Conservation (phyloP, 2,329 filamentous ascomycete genomes). For the Coniochaeta sp. region DNA sequence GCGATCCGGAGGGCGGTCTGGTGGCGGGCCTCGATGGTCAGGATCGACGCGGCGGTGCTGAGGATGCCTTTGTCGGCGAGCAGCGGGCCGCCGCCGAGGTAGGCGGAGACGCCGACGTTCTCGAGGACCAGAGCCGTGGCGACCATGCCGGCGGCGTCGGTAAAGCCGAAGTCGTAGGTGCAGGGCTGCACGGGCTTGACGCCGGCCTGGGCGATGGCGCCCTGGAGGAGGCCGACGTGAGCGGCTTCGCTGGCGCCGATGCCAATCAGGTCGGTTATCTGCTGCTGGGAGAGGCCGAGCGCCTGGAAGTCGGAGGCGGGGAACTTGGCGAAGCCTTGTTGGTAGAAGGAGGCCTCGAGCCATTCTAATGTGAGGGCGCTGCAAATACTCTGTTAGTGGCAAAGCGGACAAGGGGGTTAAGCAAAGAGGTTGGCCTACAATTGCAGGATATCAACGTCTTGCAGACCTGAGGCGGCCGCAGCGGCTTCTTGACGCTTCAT, state of each 20-base stretch:
- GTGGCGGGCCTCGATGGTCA: slow-evolving; percentile 67
- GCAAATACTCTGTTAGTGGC: slow-evolving; percentile 11
- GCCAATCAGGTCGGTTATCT: slow-evolving; percentile 52
- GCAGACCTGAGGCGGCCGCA: slow-evolving; percentile 30
- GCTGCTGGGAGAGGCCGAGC: slow-evolving; percentile 45
- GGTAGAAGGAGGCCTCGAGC: slow-evolving; percentile 67
- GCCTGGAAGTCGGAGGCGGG: slow-evolving; percentile 55
- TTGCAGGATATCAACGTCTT: slow-evolving; percentile 49
- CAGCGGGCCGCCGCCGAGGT: slow-evolving; percentile 62
- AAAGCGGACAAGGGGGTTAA: not conserved
- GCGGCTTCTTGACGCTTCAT: slow-evolving; percentile 44
- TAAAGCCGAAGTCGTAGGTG: slow-evolving; percentile 65
- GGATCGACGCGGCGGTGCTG: slow-evolving; percentile 59
- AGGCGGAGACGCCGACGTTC: slow-evolving; percentile 66
- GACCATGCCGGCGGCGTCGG: slow-evolving; percentile 59
- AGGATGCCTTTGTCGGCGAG: slow-evolving; percentile 53
- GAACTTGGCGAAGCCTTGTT: slow-evolving; percentile 62
- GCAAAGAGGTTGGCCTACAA: slow-evolving; percentile 29
- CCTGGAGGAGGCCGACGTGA: slow-evolving; percentile 53
- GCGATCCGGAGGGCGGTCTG: slow-evolving; percentile 63
- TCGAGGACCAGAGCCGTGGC: slow-evolving; percentile 63
- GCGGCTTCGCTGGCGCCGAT: slow-evolving; percentile 56
- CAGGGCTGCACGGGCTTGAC: slow-evolving; percentile 60
- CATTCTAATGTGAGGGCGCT: slow-evolving; percentile 68
- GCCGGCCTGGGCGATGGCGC: slow-evolving; percentile 53